phyloP scores from a whole-genome alignment of 345 rosid species.

The Anacardium occidentale region DNA sequence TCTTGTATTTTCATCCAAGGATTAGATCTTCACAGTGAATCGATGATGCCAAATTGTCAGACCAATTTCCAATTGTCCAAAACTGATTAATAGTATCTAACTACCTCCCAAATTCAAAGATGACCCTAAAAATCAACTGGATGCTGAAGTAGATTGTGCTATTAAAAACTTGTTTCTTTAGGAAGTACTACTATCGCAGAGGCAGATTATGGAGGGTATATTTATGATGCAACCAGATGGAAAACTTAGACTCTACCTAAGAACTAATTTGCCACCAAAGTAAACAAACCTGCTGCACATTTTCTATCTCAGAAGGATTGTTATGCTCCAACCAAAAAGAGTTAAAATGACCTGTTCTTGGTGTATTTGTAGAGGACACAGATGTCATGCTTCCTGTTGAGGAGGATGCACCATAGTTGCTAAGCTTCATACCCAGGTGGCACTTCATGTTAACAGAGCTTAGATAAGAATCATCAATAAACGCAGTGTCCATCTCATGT shows the following conservation, averaged over 20 bases:
- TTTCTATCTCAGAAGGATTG: conserved; percentile 69
- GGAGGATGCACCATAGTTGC: conserved; percentile 61
- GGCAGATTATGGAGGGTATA: background rate
- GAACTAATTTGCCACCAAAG: conserved; percentile 4
- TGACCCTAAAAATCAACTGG: background rate
- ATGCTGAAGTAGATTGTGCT: background rate
- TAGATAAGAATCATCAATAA: conserved; percentile 58
- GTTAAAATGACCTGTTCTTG: conserved; percentile 73
- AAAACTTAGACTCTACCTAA: background rate
- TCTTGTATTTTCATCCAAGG: background rate
- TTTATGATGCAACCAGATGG: background rate
- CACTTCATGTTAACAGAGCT: conserved; percentile 47
- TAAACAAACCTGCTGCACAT: conserved; percentile 68
- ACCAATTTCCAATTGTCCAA: background rate
- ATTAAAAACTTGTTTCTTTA: background rate
- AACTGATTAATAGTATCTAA: background rate
- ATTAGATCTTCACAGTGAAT: background rate
- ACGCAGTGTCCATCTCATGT: conserved; percentile 88
- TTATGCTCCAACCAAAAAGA: conserved; percentile 72
- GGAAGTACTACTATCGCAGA: background rate
- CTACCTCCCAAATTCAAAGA: background rate
- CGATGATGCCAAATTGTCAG: background rate
- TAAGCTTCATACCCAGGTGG: conserved; percentile 53
- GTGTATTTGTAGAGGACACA: conserved; percentile 73
- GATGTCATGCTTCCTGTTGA: conserved; percentile 83